Evolutionary conservation across 2,329 filamentous ascomycete species (phyloP), one percentile per base, ranked within the genome.

Genomic region (Sporothrix dimorphospora): DNA sequence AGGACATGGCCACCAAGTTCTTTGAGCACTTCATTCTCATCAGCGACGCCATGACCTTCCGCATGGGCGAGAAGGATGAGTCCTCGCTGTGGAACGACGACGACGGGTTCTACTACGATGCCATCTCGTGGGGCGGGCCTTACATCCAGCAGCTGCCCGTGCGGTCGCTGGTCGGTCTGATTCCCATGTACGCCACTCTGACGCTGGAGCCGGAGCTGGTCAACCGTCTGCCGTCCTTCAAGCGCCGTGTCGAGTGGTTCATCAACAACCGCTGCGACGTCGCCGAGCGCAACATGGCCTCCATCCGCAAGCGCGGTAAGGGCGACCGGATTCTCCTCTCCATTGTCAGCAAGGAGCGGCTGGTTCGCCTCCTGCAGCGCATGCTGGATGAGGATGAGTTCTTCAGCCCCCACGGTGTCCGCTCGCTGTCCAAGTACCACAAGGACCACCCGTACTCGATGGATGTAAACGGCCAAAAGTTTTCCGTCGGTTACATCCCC

Each of bases 1-100:
- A 98, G 84, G 95, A 98, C 79, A 92, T 98, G 84, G 94, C 95
- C 1, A 97, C 94, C 68, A 98, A 98, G 82, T 98, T 98, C 85
- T 98, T 98, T 78, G 96, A 98, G 83, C 96, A 98, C 79, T 98
- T 98, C 82, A 93, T 98, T 79, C 91, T 98, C 81, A 98, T 98
- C 81, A 97, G 94, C 79, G 96, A 98, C 83, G 96, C 95, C 72
- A 98, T 98, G 95, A 94, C 92, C 0, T 94, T 92, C 86, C 91
- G 87, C 82, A 88, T 86, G 77, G 93, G 83, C 77, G 86, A 81
- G 82, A 91, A 82, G 83, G 90, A 84, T 79, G 92, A 96, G 77
- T 89, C 93, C 78, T 97, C 94, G 45, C 84, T 98, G 8, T 98
- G 95, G 95, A 98, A 98, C 78, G 94, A 98, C 38, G 89, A 97